phyloP scores from a whole-genome alignment of 2,329 filamentous ascomycete genomes.

The Penicillium italicum region DNA sequence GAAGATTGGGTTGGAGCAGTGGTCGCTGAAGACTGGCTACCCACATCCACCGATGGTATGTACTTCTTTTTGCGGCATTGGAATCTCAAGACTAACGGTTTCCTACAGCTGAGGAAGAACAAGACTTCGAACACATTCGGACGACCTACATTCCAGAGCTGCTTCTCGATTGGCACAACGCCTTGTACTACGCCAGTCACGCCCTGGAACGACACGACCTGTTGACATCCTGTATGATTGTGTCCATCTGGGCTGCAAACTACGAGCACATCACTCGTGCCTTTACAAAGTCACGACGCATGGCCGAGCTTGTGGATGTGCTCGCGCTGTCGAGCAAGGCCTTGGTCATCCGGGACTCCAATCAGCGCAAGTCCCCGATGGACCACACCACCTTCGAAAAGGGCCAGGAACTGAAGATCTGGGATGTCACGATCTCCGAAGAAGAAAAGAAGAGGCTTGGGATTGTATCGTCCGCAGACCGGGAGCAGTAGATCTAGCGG shows the following conservation, averaged over 20 bases:
- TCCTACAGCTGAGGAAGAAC: slow-evolving; percentile 51
- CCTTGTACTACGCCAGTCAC: slow-evolving; percentile 74
- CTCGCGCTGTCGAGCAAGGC: slow-evolving; percentile 76
- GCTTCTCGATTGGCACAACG: slow-evolving; percentile 76
- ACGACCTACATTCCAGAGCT: slow-evolving; percentile 80
- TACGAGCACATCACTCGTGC: slow-evolving; percentile 62
- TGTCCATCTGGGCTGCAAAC: slow-evolving; percentile 73
- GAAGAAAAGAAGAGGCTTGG: slow-evolving; percentile 21
- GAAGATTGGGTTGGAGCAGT: slow-evolving; percentile 59
- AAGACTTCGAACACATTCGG: slow-evolving; percentile 63
- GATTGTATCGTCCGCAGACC: not conserved
- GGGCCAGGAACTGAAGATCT: slow-evolving; percentile 39
- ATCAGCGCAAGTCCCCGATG: slow-evolving; percentile 46
- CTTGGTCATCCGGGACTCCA: slow-evolving; percentile 39
- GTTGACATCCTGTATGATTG: slow-evolving; percentile 79
- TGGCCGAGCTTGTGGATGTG: slow-evolving; percentile 71
- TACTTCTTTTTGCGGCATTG: not conserved
- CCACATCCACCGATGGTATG: slow-evolving; percentile 55
- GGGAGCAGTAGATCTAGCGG: not conserved
- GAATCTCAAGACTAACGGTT: slow-evolving; percentile 6
- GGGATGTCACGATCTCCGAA: slow-evolving; percentile 34
- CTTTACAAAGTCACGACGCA: slow-evolving; percentile 62
- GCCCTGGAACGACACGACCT: slow-evolving; percentile 68
- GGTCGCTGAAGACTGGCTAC: slow-evolving; percentile 61
- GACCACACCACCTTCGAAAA: slow-evolving; percentile 37